Percentiles rank a stretch among this genome's conserved stretches.
Conservation (phyloP, 805 yeast genomes). For the Suhomyces vadensis region DNA sequence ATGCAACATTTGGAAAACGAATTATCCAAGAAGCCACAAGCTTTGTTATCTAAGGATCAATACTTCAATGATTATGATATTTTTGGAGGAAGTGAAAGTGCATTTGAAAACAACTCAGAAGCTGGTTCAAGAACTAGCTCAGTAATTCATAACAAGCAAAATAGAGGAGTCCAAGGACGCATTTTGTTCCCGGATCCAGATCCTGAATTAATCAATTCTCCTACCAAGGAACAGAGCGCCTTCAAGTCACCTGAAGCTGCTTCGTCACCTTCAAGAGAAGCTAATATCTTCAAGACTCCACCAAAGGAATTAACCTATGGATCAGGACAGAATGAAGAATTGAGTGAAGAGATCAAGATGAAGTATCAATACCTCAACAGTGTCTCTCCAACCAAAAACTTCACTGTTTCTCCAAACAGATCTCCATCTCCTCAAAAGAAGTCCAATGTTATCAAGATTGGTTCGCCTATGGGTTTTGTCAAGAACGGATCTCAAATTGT, state of each 20-base stretch:
- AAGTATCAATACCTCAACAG: constrained; percentile 14
- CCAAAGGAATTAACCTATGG: constrained; percentile 16
- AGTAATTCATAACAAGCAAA: constrained; percentile 13
- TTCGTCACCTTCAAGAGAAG: constrained; percentile 1
- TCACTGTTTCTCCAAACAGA: constrained; percentile 13
- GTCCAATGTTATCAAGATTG: constrained; percentile 30
- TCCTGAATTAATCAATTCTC: constrained; percentile 26
- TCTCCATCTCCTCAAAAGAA: constrained; percentile 4
- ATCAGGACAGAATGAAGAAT: constrained; percentile 7
- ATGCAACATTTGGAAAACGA: constrained; percentile 44
- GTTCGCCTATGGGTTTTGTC: constrained; percentile 39
- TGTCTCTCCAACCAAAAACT: constrained; percentile 14
- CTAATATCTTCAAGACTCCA: constrained; percentile 29
- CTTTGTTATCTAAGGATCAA: constrained; percentile 30
- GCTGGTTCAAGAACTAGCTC: constrained; percentile 10
- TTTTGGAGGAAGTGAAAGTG: constrained; percentile 12
- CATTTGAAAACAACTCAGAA: background rate
- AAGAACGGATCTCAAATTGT: constrained; percentile 32
- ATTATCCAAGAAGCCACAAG: constrained; percentile 30
- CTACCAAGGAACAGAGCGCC: constrained; percentile 8
- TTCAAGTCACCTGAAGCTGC: constrained; percentile 2
- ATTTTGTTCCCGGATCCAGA: constrained; percentile 36
- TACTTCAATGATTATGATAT: constrained; percentile 27
- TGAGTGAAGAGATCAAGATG: constrained; percentile 14
- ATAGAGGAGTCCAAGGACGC: background rate